Evolutionary conservation across 768 basidiomycete species (phyloP), one percentile per base, ranked within the genome.

Genomic region (Pleurotus giganteus): DNA sequence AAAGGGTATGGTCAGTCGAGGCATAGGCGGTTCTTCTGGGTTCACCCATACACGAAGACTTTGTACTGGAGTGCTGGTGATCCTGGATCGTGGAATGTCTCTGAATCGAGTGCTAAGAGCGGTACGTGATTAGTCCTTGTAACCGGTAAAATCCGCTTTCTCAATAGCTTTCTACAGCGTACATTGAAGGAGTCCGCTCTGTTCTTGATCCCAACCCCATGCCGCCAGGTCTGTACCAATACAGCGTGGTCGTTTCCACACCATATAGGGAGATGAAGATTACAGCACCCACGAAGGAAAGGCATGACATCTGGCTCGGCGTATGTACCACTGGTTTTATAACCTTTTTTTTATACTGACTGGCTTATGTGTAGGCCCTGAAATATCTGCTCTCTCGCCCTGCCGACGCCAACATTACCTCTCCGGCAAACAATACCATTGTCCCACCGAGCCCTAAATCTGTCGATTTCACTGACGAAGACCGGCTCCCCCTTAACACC

Each of bases 11-110:
- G 91, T 19, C 89, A 93, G 68, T 86, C 84, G 67, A 77, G 95
- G 49, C 97, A 99, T 71, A 87, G 85, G 69, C 80, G 97, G 32
- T 99, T 94, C 84, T 97, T 98, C 81, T 99, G 97, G 97, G 87
- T 99, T n/a, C 96, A 98, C 71, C 97, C 97, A 17, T 99, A 98
- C 68, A 98, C 95, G 36, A 93, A 92, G 76, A 98, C 94, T 4
- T 65, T 99, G 56, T 98, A 98, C 70, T 99, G 97, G 97, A 93
- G 92, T 64, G 88, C 91, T 15, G 84, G 86, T 8, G 96, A 98
- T 72, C 97, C 96, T 47, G 94, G 93, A 26, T 91, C 91, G 23
- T 83, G 84, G 34, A 86, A 86, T 61, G 90, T 93, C 15, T 83
- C 88, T 1, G 94, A 98, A 74, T 92, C 92, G 6, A 95, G 88